These are phyloP conservation scores for Crithidia fasciculata DNA, from an alignment of 208 protist genomes.

Conservation along the genomic window DNA sequence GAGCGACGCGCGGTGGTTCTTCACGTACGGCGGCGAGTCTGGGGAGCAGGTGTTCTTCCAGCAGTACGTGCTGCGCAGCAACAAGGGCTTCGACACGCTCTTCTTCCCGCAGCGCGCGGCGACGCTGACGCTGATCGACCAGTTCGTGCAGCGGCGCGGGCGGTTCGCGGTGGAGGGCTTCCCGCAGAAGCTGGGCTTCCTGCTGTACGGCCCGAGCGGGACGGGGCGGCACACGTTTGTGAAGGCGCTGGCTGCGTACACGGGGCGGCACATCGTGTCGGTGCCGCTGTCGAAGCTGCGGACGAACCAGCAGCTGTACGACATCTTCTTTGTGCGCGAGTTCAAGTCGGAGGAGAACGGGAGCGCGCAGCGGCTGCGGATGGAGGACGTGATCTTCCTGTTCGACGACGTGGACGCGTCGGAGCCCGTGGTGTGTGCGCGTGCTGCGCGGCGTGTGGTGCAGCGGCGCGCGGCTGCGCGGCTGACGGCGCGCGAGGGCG, in stretches of 20 bases:
- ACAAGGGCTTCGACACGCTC: constrained; percentile 87
- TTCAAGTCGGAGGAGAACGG: constrained; percentile 42
- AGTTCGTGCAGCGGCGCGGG: constrained; percentile 74
- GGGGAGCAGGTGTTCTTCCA: constrained; percentile 52
- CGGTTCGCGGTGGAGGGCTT: constrained; percentile 87
- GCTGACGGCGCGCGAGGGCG: constrained; percentile 27
- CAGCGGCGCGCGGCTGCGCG: constrained; percentile 28
- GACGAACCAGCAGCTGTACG: constrained; percentile 91
- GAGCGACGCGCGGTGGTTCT: constrained; percentile 21
- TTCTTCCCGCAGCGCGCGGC: constrained; percentile 81
- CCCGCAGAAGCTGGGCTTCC: constrained; percentile 95
- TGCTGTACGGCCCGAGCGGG: constrained; percentile 98
- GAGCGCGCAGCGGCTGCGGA: constrained; percentile 36
- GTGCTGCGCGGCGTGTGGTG: constrained; percentile 44
- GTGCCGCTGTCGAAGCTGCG: constrained; percentile 71
- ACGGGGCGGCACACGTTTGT: constrained; percentile 98
- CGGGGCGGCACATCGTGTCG: constrained; percentile 89
- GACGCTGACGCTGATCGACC: constrained; percentile 78
- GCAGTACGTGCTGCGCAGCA: constrained; percentile 69
- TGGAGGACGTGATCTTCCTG: constrained; percentile 89
- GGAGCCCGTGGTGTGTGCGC: constrained; percentile 71
- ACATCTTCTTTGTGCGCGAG: constrained; percentile 85
- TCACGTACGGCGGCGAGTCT: constrained; percentile 22
- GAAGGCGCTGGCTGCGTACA: constrained; percentile 99
- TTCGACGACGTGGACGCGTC: constrained; percentile 85